Percentiles rank a stretch among this genome's conserved stretches.
These are phyloP conservation scores for Sungouiella thailandica DNA, from an alignment of 805 yeast genomes.

Conservation along the genomic window DNA sequence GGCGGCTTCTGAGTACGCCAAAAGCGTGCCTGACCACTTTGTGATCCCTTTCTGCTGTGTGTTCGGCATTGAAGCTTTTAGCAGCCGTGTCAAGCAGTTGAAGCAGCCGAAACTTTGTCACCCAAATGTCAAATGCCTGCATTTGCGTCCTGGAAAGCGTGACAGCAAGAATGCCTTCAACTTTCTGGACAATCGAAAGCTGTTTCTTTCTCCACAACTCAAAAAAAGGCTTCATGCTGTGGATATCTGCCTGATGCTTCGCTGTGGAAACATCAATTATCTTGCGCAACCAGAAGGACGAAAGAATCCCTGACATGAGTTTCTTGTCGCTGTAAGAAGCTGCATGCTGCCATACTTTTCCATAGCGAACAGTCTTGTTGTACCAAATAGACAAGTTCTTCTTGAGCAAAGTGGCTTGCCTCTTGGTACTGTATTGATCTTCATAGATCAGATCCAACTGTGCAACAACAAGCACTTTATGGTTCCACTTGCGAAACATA, in stretches of 20 bases:
- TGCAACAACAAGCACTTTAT: slow-evolving; percentile 7
- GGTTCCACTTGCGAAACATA: slow-evolving; percentile 20
- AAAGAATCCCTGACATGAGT: slow-evolving; percentile 7
- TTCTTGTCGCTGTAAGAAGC: slow-evolving; percentile 8
- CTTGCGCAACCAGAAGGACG: slow-evolving; percentile 6
- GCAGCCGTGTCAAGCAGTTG: too few relatives aligned
- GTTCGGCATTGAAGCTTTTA: too few relatives aligned
- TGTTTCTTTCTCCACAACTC: neutral
- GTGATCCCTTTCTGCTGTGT: too few relatives aligned
- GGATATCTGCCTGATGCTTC: neutral
- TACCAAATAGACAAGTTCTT: slow-evolving; percentile 12
- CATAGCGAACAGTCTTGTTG: slow-evolving; percentile 3
- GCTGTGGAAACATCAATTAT: slow-evolving; percentile 12
- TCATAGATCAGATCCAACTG: slow-evolving; percentile 12
- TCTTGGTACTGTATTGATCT: neutral
- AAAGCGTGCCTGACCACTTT: too few relatives aligned
- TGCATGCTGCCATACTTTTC: slow-evolving; percentile 10
- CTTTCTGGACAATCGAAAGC: too few relatives aligned
- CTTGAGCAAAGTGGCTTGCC: neutral
- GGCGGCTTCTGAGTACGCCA: too few relatives aligned
- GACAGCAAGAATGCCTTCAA: too few relatives aligned
- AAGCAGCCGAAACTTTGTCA: too few relatives aligned
- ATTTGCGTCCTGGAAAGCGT: too few relatives aligned
- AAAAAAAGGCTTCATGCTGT: neutral
- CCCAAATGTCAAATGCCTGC: too few relatives aligned